Evolutionary conservation across 1,284 basidiomycete genomes (phyloP).

Genomic region (Pascua sp.): DNA sequence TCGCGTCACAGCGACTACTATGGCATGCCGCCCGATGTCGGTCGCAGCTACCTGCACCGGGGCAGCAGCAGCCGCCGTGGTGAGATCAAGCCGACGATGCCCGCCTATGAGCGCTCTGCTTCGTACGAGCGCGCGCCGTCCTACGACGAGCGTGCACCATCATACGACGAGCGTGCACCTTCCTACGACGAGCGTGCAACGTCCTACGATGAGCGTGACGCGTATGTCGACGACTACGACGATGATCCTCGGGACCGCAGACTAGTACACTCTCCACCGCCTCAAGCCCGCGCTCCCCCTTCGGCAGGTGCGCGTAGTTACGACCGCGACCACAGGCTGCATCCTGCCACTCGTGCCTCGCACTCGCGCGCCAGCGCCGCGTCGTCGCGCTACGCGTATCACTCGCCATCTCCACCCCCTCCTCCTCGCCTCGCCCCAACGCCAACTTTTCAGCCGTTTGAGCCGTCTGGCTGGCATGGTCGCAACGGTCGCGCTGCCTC

Average conservation of each 20-base stretch:
- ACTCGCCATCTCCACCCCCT: slow-evolving; percentile 6
- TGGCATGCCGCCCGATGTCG: slow-evolving; percentile 15
- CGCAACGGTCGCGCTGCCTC: too few relatives aligned
- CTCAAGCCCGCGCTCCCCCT: not conserved
- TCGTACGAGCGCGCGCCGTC: slow-evolving; percentile 5
- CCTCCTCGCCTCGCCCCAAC: not conserved
- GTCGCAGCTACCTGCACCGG: slow-evolving; percentile 19
- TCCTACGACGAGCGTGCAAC: slow-evolving; percentile 4
- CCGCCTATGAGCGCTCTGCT: slow-evolving; percentile 9
- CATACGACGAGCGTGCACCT: not conserved
- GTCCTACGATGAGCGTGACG: not conserved
- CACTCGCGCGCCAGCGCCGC: not conserved
- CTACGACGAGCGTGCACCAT: slow-evolving; percentile 2
- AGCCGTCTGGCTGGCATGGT: slow-evolving; percentile 6
- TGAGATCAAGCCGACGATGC: not conserved
- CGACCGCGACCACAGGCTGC: slow-evolving; percentile 1
- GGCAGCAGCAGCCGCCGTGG: not conserved
- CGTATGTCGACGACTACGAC: slow-evolving; percentile 1
- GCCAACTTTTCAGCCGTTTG: slow-evolving; percentile 8
- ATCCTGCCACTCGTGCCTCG: not conserved
- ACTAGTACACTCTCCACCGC: not conserved
- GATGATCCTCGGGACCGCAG: not conserved
- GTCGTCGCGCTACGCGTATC: slow-evolving; percentile 6
- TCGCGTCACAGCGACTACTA: slow-evolving; percentile 8
- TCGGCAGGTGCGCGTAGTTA: not conserved